phyloP scores from a whole-genome alignment of 163 green algal genomes.

The Botryococcus braunii region DNA sequence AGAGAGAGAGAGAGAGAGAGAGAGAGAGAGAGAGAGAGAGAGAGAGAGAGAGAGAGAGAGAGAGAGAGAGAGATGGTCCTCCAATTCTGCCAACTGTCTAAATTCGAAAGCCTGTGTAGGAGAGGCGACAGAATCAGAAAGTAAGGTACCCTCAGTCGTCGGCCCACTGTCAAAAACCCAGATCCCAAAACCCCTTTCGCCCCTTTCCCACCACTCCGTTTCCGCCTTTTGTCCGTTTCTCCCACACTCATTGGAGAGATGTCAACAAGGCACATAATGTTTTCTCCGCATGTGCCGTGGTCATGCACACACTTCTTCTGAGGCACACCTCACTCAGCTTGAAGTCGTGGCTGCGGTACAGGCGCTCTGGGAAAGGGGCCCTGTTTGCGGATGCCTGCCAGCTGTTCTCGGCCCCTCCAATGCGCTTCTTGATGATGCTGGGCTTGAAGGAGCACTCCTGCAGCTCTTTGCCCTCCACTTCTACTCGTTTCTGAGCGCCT shows the following conservation, averaged over 20 bases:
- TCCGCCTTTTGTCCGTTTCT: background rate
- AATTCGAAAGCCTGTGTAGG: no score
- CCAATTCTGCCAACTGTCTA: no score
- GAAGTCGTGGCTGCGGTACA: conserved; percentile 12
- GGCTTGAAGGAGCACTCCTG: conserved; percentile 29
- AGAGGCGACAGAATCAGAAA: no score
- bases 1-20: no score
- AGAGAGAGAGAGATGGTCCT: no score
- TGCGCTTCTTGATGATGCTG: no score
- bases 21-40: no score
- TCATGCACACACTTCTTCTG: background rate
- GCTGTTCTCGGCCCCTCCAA: conserved; percentile 10
- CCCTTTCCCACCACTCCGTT: background rate
- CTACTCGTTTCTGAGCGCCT: conserved; percentile 14
- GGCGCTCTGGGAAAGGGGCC: conserved; percentile 21
- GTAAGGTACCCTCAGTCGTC: conserved; percentile 13
- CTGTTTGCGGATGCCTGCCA: background rate
- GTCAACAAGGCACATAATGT: no score
- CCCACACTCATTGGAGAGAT: background rate
- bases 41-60: no score
- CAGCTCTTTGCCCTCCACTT: conserved; percentile 18
- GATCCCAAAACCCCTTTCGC: background rate
- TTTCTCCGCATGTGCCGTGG: no score
- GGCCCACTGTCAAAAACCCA: background rate
- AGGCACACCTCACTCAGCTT: conserved; percentile 10